Evolutionary conservation across 2,329 filamentous ascomycete genomes (phyloP).

Genomic region (Didymella arachidicola): DNA sequence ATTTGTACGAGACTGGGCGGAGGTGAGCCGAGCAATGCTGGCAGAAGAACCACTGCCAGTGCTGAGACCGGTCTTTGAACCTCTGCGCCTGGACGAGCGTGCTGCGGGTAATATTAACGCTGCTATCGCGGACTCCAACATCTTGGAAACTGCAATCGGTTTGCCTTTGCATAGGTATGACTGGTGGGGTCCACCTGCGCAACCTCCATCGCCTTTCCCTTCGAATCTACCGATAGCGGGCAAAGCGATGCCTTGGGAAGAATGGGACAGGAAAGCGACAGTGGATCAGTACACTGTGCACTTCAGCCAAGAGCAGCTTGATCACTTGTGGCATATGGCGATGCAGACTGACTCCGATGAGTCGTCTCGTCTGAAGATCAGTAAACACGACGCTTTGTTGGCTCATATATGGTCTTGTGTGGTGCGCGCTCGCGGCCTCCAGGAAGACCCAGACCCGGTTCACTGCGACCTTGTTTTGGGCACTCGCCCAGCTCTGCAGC

Average conservation of each 20-base stretch:
- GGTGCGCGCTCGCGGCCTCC: conserved; percentile 16
- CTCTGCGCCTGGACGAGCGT: background rate
- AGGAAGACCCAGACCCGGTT: conserved; percentile 12
- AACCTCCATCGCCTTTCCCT: conserved; percentile 14
- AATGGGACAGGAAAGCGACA: conserved; percentile 10
- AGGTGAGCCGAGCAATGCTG: conserved; percentile 11
- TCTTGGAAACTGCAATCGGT: background rate
- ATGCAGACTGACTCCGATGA: background rate
- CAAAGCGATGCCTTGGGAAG: conserved; percentile 16
- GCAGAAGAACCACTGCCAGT: background rate
- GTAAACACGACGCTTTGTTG: conserved; percentile 23
- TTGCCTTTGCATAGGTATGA: conserved; percentile 23
- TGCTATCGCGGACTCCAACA: conserved; percentile 1
- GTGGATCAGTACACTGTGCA: conserved; percentile 18
- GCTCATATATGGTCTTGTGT: conserved; percentile 21
- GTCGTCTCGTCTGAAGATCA: conserved; percentile 6
- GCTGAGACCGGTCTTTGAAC: conserved; percentile 1
- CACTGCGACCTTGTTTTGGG: conserved; percentile 21
- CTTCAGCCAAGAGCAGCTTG: conserved; percentile 11
- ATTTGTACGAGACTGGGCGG: conserved; percentile 19
- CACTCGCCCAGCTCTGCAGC: conserved; percentile 11
- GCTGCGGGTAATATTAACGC: conserved; percentile 8
- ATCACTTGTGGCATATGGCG: conserved; percentile 2
- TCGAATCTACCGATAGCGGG: conserved; percentile 6
- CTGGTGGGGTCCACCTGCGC: conserved; percentile 20